phyloP scores from a whole-genome alignment of 1,284 basidiomycete species.

The Rugosomyces carneus region DNA sequence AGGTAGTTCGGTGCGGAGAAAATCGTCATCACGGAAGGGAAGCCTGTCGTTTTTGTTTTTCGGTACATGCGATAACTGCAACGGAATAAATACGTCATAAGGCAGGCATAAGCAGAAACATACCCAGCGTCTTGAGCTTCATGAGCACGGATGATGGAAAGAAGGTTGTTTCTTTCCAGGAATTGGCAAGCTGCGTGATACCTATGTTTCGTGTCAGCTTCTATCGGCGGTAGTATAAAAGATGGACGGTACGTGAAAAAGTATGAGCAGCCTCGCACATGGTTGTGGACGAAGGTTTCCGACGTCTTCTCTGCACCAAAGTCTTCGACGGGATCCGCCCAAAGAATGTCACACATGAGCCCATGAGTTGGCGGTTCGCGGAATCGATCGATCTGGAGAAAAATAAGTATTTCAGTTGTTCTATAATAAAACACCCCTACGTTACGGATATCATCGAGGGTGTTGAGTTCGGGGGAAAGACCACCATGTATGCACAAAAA shows the following conservation, averaged over 20 bases:
- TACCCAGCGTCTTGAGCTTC: constrained; percentile 94
- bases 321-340: constrained; percentile 93
- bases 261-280: constrained; percentile 92
- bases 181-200: constrained; percentile 93
- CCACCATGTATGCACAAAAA: constrained; percentile 96
- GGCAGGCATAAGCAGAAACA: constrained; percentile 20
- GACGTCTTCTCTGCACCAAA: constrained; percentile 87
- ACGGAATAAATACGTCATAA: constrained; percentile 1
- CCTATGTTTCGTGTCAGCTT: constrained; percentile 30
- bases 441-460: constrained; percentile 81
- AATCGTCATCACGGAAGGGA: constrained; percentile 95
- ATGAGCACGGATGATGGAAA: constrained; percentile 94
- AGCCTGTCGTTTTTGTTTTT: constrained; percentile 90
- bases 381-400: constrained; percentile 82
- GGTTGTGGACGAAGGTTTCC: constrained; percentile 87
- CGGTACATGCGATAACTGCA: constrained; percentile 91
- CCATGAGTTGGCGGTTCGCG: constrained; percentile 92
- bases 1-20: constrained; percentile 96
- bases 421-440: constrained; percentile 34
- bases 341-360: constrained; percentile 92
- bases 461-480: constrained; percentile 85
- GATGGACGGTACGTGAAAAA: constrained; percentile 77
- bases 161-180: constrained; percentile 87
- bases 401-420: constrained; percentile 6
- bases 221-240: neutral